A percentile compares a stretch with the other conserved stretches of the same genome.
phyloP scores from a whole-genome alignment of 257 asterid species.

The Jacaranda mimosifolia region DNA sequence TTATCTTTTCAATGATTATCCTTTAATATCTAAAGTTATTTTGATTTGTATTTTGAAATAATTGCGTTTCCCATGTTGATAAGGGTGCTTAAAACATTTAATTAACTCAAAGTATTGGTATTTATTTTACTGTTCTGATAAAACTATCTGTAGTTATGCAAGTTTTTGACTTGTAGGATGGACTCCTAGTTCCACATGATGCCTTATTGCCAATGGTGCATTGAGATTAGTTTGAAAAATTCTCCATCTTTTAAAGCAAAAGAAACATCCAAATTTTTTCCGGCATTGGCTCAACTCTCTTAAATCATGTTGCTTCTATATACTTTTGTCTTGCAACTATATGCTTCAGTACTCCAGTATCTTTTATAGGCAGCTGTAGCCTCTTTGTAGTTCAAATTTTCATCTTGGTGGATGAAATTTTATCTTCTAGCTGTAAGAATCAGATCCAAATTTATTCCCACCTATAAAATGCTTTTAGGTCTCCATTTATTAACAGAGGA shows the following conservation, averaged over 20 bases:
- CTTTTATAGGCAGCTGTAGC: not conserved
- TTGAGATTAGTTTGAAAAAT: slow-evolving; percentile 2
- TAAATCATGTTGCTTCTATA: not conserved
- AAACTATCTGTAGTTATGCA: not conserved
- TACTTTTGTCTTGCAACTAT: not conserved
- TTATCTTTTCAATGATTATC: not conserved
- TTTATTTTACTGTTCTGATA: not conserved
- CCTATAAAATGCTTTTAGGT: too few species aligned
- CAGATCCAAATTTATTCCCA: too few species aligned
- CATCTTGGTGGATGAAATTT: not conserved
- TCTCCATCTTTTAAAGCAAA: slow-evolving; percentile 13
- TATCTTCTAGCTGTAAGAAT: too few species aligned
- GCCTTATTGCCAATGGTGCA: slow-evolving; percentile 16
- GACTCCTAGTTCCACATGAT: not conserved
- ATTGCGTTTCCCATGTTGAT: not conserved
- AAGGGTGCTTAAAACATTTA: not conserved
- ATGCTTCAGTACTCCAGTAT: not conserved
- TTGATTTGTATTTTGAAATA: not conserved
- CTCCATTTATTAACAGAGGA: too few species aligned
- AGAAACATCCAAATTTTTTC: slow-evolving; percentile 5
- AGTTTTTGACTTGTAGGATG: slow-evolving; percentile 15
- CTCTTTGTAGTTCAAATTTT: not conserved
- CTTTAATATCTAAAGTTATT: not conserved
- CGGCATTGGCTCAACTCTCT: not conserved
- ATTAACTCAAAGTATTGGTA: slow-evolving; percentile 12